Percentiles rank a stretch among this genome's conserved stretches.
Evolutionary conservation across 495 filamentous ascomycete genomes (phyloP).

Genomic region (Acidomyces sp.): DNA sequence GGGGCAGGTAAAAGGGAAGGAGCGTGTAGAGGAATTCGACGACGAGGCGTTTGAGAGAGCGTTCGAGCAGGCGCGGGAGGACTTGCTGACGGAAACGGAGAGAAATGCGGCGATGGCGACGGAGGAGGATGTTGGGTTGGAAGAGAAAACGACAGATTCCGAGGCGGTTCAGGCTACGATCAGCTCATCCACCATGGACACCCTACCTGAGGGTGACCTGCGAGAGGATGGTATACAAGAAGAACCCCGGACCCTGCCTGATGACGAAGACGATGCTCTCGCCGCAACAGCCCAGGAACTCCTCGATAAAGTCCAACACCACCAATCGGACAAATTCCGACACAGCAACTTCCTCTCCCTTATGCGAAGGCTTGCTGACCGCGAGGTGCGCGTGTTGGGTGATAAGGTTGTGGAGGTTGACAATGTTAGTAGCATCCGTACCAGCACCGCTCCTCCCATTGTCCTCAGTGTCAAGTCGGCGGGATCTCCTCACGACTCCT

Average conservation of each 20-base stretch:
- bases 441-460: neutral
- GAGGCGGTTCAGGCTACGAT: neutral
- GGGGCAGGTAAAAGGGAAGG: slow-evolving; percentile 12
- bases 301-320: slow-evolving; percentile 53
- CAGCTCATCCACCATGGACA: neutral
- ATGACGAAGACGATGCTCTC: slow-evolving; percentile 49
- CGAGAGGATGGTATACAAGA: slow-evolving; percentile 14
- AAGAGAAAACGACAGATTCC: neutral
- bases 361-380: slow-evolving; percentile 45
- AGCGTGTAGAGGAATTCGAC: slow-evolving; percentile 33
- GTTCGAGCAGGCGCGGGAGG: slow-evolving; percentile 33
- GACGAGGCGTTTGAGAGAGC: slow-evolving; percentile 52
- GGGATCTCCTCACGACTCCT: slow-evolving; percentile 8
- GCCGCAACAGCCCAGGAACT: slow-evolving; percentile 58
- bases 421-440: slow-evolving; percentile 10
- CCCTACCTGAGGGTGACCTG: neutral
- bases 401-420: slow-evolving; percentile 31
- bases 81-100: slow-evolving; percentile 13
- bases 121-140: neutral
- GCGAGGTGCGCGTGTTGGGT: slow-evolving; percentile 29
- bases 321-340: slow-evolving; percentile 60
- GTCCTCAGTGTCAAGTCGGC: too few species aligned
- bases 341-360: slow-evolving; percentile 64
- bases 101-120: neutral
- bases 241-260: slow-evolving; percentile 7